These are phyloP conservation scores for Medicago arabica DNA, from an alignment of 306 rosid genomes.

Conservation along the genomic window DNA sequence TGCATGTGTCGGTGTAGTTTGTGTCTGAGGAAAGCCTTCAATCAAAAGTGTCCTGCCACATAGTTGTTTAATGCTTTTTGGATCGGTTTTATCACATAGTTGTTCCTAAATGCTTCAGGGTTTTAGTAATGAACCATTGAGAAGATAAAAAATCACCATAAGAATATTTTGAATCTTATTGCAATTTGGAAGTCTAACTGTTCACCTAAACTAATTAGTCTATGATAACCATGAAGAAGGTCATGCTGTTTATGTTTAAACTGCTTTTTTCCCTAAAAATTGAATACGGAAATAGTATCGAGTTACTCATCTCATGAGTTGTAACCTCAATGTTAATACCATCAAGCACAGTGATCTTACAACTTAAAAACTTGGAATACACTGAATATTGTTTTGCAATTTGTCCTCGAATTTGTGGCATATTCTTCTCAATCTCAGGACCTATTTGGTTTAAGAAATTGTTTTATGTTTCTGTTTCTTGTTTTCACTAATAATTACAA, in stretches of 20 bases:
- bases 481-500: not conserved
- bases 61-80: not conserved
- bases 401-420: slow-evolving; percentile 16
- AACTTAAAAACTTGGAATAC: not conserved
- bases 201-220: not conserved
- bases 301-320: not conserved
- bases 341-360: not conserved
- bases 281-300: not conserved
- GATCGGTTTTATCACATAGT: too few relatives aligned
- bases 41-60: too few relatives aligned
- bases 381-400: not conserved
- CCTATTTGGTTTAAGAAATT: not conserved
- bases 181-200: not conserved
- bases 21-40: too few relatives aligned
- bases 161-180: slow-evolving; percentile 9
- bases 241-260: not conserved
- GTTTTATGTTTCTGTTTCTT: not conserved
- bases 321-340: slow-evolving; percentile 11
- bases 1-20: too few relatives aligned
- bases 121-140: not conserved
- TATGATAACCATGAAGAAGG: slow-evolving; percentile 1
- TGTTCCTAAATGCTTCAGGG: too few relatives aligned
- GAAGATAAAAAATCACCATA: not conserved
- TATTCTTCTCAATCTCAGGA: slow-evolving; percentile 7
- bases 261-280: not conserved